Percentiles rank a stretch among this genome's conserved stretches.
Conservation (phyloP, 805 yeast species). For the Torulaspora maleeae region DNA sequence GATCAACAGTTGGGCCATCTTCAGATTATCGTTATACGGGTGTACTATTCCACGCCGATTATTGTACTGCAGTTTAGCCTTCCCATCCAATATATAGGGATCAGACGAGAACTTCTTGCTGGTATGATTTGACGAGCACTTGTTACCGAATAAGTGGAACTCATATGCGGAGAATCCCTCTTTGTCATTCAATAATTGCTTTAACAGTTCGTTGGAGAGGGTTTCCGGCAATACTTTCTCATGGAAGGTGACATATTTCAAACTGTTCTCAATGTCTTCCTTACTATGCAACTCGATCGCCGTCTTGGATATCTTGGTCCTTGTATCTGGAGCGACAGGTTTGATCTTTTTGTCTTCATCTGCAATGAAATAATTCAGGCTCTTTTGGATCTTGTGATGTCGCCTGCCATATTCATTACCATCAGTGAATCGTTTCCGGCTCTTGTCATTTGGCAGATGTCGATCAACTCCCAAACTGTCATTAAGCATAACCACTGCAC, state of each 20-base stretch:
- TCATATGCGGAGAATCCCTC: conserved; percentile 39
- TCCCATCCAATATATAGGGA: conserved; percentile 12
- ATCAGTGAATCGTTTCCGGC: conserved; percentile 8
- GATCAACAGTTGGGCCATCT: conserved; percentile 37
- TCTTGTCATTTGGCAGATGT: not conserved
- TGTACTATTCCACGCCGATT: conserved; percentile 37
- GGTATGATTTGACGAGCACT: conserved; percentile 55
- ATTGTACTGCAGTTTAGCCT: conserved; percentile 27
- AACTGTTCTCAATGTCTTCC: conserved; percentile 44
- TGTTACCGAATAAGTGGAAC: conserved; percentile 60
- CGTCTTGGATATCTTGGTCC: conserved; percentile 15
- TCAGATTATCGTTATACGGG: conserved; percentile 41
- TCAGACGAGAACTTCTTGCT: conserved; percentile 36
- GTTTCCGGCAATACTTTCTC: conserved; percentile 49
- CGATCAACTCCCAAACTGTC: conserved; percentile 29
- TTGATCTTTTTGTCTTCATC: conserved; percentile 7
- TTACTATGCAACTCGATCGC: conserved; percentile 46
- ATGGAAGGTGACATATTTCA: conserved; percentile 50
- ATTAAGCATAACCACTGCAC: conserved; percentile 40
- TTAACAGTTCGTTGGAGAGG: conserved; percentile 44
- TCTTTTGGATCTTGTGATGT: conserved; percentile 20
- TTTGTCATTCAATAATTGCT: conserved; percentile 39
- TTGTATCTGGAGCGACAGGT: conserved; percentile 16
- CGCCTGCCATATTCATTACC: conserved; percentile 5
- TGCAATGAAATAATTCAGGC: conserved; percentile 17